Percentiles rank a stretch among this genome's conserved stretches.
Evolutionary conservation across 2,329 filamentous ascomycete species (phyloP).

Genomic region (Macrophomina tecta): DNA sequence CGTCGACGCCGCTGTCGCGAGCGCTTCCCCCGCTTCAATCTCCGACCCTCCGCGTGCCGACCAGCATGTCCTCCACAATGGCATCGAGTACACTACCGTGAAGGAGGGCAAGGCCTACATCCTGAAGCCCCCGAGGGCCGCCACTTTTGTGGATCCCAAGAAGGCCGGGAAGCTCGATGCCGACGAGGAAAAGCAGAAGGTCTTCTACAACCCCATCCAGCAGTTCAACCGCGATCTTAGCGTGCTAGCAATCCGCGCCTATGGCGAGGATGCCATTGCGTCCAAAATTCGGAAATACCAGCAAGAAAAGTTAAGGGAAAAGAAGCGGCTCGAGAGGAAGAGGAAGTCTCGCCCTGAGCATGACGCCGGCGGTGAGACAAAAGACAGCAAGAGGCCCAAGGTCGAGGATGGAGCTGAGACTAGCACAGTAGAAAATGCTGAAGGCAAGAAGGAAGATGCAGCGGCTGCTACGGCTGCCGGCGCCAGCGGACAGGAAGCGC

Average conservation of each 20-base stretch:
- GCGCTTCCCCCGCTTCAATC: constrained; percentile 32
- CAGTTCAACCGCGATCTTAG: constrained; percentile 98
- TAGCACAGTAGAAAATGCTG: not conserved
- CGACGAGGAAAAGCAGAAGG: constrained; percentile 68
- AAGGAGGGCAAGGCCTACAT: constrained; percentile 73
- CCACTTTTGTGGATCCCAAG: constrained; percentile 55
- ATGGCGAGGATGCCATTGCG: constrained; percentile 71
- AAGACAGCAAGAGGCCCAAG: constrained; percentile 35
- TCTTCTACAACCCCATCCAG: constrained; percentile 99
- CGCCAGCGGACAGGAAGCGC: not conserved
- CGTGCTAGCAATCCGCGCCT: constrained; percentile 88
- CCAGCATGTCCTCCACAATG: constrained; percentile 51
- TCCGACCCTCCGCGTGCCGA: constrained; percentile 38
- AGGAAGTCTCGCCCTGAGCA: constrained; percentile 9
- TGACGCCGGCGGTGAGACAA: constrained; percentile 14
- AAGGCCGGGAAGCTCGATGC: constrained; percentile 46
- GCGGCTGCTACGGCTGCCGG: constrained; percentile 4
- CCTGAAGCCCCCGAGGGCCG: constrained; percentile 63
- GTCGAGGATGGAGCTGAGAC: constrained; percentile 30
- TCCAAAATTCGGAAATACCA: constrained; percentile 51
- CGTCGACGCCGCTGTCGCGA: not conserved
- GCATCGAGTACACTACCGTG: constrained; percentile 64
- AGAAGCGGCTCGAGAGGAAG: constrained; percentile 43
- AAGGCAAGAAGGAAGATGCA: not conserved
- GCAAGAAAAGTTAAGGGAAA: constrained; percentile 35